These are phyloP conservation scores for Candida odintsovae DNA, from an alignment of 805 yeast genomes.

Conservation along the genomic window DNA sequence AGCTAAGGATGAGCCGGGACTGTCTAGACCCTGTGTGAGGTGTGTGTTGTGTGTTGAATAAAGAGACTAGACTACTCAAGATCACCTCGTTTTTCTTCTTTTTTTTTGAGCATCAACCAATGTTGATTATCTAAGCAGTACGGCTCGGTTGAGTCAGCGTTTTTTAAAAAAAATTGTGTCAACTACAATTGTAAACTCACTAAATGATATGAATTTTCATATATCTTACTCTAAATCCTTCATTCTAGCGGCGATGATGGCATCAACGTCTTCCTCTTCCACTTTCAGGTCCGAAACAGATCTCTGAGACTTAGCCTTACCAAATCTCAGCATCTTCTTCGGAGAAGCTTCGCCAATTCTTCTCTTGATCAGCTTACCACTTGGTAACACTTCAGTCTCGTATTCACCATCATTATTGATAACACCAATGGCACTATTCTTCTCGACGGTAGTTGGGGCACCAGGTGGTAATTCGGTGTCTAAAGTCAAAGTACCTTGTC, in stretches of 20 bases:
- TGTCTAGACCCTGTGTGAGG: neutral
- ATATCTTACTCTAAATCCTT: slow-evolving; percentile 27
- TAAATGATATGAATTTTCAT: no score
- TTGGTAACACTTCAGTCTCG: slow-evolving; percentile 60
- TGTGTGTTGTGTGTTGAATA: neutral
- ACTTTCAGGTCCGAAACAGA: neutral
- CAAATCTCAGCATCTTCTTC: slow-evolving; percentile 33
- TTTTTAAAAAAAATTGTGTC: no score
- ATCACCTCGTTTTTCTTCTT: no score
- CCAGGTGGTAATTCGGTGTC: slow-evolving; percentile 48
- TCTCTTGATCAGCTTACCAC: slow-evolving; percentile 59
- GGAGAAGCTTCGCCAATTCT: slow-evolving; percentile 24
- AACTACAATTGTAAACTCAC: no score
- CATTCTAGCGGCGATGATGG: slow-evolving; percentile 47
- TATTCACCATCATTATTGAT: slow-evolving; percentile 26
- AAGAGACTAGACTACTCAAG: neutral
- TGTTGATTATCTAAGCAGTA: neutral
- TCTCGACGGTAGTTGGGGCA: slow-evolving; percentile 29
- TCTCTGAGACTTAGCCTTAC: slow-evolving; percentile 17
- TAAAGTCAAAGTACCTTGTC: slow-evolving; percentile 20
- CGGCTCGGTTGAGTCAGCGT: neutral
- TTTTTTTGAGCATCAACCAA: no score
- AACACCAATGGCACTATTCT: slow-evolving; percentile 19
- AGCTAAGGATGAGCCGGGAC: neutral
- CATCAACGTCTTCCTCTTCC: slow-evolving; percentile 39